Evolutionary conservation across 805 yeast genomes (phyloP).

Genomic region (Sugiyamaella floridensis): DNA sequence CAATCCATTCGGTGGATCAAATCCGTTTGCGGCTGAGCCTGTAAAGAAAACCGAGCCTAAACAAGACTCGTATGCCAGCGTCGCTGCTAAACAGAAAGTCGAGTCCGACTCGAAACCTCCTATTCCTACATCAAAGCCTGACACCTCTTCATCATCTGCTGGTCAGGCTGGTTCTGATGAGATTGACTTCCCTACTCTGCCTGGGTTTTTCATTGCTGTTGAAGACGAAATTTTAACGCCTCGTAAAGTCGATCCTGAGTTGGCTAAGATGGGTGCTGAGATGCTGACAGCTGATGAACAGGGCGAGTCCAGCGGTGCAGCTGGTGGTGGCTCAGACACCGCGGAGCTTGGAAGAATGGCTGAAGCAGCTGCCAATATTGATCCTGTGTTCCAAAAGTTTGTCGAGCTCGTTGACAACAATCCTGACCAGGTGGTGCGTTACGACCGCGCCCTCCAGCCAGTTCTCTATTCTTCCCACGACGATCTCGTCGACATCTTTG

Average conservation of each 20-base stretch:
- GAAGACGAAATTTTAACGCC: slow-evolving; percentile 56
- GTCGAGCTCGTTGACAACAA: slow-evolving; percentile 69
- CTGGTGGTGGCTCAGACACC: slow-evolving; percentile 15
- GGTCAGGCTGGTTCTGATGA: not conserved
- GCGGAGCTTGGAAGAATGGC: slow-evolving; percentile 11
- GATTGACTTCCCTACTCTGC: slow-evolving; percentile 22
- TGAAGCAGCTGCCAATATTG: slow-evolving; percentile 40
- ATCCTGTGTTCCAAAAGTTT: slow-evolving; percentile 72
- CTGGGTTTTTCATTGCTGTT: slow-evolving; percentile 62
- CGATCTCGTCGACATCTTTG: slow-evolving; percentile 41
- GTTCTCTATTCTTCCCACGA: slow-evolving; percentile 63
- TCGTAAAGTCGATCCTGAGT: slow-evolving; percentile 41
- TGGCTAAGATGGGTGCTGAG: not conserved
- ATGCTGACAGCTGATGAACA: slow-evolving; percentile 14
- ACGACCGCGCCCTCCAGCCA: slow-evolving; percentile 63
- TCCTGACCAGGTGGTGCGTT: slow-evolving; percentile 80
- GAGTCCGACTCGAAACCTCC: not conserved
- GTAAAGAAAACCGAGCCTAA: slow-evolving; percentile 15
- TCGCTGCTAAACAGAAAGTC: not conserved
- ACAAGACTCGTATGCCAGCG: not conserved
- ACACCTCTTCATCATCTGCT: not conserved
- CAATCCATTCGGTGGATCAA: slow-evolving; percentile 16
- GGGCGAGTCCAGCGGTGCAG: slow-evolving; percentile 21
- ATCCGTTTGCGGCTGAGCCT: slow-evolving; percentile 10
- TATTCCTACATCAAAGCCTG: not conserved